phyloP scores from a whole-genome alignment of 805 yeast genomes.

The Saccharomycopsis selenospora region DNA sequence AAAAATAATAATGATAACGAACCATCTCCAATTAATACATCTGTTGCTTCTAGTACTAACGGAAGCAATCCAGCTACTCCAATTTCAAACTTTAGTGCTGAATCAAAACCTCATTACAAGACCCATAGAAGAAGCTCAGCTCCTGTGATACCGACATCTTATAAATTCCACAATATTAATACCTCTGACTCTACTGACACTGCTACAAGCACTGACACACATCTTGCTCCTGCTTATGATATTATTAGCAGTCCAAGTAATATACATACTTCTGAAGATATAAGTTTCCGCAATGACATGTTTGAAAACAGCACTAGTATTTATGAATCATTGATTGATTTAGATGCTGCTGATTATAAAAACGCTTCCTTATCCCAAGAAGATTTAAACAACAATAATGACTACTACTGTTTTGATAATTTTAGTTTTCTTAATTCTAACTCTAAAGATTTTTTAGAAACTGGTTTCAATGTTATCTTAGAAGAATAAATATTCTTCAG shows the following conservation, averaged over 20 bases:
- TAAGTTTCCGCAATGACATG: neutral
- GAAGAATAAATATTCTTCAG: conserved; percentile 1
- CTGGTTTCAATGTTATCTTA: neutral
- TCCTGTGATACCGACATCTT: neutral
- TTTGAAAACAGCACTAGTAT: neutral
- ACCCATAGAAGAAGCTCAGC: neutral
- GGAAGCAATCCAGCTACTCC: neutral
- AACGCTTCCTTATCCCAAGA: neutral
- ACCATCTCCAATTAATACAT: neutral
- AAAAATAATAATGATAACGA: neutral
- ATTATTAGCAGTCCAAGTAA: conserved; percentile 1
- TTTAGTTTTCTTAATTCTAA: neutral
- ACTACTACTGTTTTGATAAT: neutral
- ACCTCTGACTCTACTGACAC: neutral
- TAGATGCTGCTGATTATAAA: neutral
- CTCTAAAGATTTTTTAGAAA: neutral
- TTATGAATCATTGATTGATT: neutral
- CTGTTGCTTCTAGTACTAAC: neutral
- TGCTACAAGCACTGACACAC: neutral
- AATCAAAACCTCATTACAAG: neutral
- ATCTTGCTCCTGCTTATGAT: neutral
- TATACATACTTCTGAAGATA: neutral
- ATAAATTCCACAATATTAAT: neutral
- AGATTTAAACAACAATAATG: neutral
- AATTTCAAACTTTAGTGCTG: neutral